These are phyloP conservation scores for Tolypocladium amazonense DNA, from an alignment of 2,329 filamentous ascomycete species.

Conservation along the genomic window DNA sequence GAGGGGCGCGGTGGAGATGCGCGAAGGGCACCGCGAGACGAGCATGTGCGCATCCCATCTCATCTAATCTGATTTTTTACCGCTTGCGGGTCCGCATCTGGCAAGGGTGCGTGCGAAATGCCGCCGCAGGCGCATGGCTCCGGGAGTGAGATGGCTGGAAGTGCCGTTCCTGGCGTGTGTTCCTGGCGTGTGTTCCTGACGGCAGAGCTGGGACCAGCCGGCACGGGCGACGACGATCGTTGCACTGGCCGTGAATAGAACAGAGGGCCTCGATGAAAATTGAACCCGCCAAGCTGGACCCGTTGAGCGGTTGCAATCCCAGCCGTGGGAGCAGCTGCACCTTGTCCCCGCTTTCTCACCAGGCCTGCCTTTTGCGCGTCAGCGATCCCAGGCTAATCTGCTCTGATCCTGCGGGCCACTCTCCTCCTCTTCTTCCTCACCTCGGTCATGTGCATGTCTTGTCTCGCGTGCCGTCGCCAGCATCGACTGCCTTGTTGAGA, in stretches of 20 bases:
- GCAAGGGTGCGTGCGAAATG: neutral
- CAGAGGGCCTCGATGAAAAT: neutral
- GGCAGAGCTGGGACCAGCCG: neutral
- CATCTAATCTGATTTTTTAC: constrained; percentile 1
- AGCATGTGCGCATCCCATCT: neutral
- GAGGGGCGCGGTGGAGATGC: neutral
- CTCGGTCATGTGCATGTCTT: neutral
- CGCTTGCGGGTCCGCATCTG: neutral
- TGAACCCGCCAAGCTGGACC: neutral
- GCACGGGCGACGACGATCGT: neutral
- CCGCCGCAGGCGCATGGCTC: neutral
- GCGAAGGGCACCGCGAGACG: neutral
- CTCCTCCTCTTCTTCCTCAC: neutral
- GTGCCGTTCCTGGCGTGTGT: neutral
- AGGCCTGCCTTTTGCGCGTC: neutral
- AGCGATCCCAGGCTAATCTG: neutral
- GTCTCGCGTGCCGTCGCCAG: neutral
- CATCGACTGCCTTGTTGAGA: neutral
- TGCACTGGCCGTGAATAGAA: no score
- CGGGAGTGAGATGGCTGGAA: neutral
- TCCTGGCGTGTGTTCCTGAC: no score
- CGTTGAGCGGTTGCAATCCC: neutral
- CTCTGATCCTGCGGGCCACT: neutral
- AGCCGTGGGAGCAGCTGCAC: neutral
- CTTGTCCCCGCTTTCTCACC: neutral